Evolutionary conservation across 2,329 filamentous ascomycete genomes (phyloP).

Genomic region (Fragosphaeria purpurea): DNA sequence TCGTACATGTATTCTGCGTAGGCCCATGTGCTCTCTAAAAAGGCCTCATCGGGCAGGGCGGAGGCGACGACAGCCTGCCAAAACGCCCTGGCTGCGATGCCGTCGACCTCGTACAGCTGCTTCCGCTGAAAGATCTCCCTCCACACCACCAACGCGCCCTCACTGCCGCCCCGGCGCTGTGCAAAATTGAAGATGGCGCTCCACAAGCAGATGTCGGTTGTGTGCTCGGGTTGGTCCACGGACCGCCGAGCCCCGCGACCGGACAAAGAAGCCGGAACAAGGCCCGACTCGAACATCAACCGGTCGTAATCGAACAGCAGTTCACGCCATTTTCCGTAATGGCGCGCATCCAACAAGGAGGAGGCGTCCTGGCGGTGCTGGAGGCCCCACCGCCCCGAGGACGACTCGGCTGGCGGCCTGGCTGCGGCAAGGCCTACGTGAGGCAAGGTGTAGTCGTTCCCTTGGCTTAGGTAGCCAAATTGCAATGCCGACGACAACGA

Average conservation of each 20-base stretch:
- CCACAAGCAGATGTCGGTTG: slow-evolving; percentile 22
- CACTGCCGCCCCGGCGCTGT: slow-evolving; percentile 15
- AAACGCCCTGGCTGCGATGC: slow-evolving; percentile 17
- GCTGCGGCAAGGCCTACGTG: too few species aligned
- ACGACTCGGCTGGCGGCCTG: background rate
- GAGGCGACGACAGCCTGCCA: slow-evolving; percentile 23
- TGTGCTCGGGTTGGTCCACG: slow-evolving; percentile 18
- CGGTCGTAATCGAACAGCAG: slow-evolving; percentile 17
- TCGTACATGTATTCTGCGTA: slow-evolving; percentile 35
- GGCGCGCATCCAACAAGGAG: slow-evolving; percentile 7
- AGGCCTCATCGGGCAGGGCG: slow-evolving; percentile 21
- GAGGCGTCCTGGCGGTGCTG: background rate
- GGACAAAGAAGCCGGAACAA: background rate
- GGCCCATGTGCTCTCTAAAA: slow-evolving; percentile 25
- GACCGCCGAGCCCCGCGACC: slow-evolving; percentile 6
- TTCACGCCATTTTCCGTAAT: slow-evolving; percentile 18
- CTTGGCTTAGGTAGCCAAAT: slow-evolving; percentile 1
- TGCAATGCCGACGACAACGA: too few species aligned
- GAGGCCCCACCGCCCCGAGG: background rate
- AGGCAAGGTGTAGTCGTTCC: background rate
- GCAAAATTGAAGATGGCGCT: slow-evolving; percentile 22
- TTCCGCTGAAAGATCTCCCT: slow-evolving; percentile 16
- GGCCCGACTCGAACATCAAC: slow-evolving; percentile 17
- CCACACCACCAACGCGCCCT: slow-evolving; percentile 19
- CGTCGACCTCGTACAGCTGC: slow-evolving; percentile 16